A percentile compares a stretch with the other conserved stretches of the same genome.
Conservation (phyloP, 2,329 filamentous ascomycete genomes). For the Cladosporium sp. region DNA sequence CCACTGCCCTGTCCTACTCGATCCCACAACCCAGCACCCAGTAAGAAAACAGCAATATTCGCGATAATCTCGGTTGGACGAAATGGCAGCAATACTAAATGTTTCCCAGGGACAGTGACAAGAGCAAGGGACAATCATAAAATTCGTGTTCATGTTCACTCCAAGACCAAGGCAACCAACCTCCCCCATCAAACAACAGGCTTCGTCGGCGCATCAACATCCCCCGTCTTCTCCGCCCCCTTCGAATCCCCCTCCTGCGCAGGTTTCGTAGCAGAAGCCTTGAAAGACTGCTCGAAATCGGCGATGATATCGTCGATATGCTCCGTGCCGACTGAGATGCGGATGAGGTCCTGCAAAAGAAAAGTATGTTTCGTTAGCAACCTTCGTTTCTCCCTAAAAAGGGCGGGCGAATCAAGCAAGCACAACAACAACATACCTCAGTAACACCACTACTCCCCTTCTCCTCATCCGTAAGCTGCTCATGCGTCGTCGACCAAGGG, state of each 20-base stretch:
- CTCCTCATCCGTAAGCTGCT: slow-evolving; percentile 82
- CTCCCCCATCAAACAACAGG: slow-evolving; percentile 17
- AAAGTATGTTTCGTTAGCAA: slow-evolving; percentile 8
- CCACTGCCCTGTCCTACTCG: too few relatives aligned
- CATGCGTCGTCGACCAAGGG: slow-evolving; percentile 91
- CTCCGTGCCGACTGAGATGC: slow-evolving; percentile 91
- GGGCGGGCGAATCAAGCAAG: too few relatives aligned
- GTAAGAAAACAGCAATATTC: too few relatives aligned
- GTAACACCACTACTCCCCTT: slow-evolving; percentile 76
- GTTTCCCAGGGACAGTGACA: too few relatives aligned
- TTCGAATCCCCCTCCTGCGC: slow-evolving; percentile 22
- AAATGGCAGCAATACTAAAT: too few relatives aligned
- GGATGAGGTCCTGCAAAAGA: slow-evolving; percentile 71
- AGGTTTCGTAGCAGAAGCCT: slow-evolving; percentile 47
- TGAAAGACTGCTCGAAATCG: slow-evolving; percentile 90
- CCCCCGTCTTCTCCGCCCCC: slow-evolving; percentile 23
- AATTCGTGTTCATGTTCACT: neutral
- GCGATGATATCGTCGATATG: slow-evolving; percentile 96
- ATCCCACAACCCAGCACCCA: too few relatives aligned
- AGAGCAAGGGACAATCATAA: too few relatives aligned
- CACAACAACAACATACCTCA: slow-evolving; percentile 18
- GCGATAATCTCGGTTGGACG: too few relatives aligned
- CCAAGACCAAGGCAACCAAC: too few relatives aligned
- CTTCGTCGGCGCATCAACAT: slow-evolving; percentile 21
- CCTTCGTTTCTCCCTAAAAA: too few relatives aligned